phyloP scores from a whole-genome alignment of 148 eudicot species.

The Nyssa sinensis region DNA sequence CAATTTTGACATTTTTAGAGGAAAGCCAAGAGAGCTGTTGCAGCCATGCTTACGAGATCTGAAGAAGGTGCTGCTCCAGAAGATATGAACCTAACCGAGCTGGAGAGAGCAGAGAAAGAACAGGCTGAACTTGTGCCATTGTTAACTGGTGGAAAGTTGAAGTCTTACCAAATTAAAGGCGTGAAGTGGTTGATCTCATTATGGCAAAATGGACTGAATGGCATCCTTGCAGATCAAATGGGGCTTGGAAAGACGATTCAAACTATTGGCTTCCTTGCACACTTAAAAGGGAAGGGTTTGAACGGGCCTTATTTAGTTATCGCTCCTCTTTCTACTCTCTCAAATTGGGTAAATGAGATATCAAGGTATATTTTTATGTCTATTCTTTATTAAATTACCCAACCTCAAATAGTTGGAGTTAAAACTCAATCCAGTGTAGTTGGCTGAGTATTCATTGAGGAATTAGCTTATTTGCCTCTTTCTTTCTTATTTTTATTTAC shows the following conservation, averaged over 20 bases:
- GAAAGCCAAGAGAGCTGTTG: conserved; percentile 95
- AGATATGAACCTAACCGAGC: conserved; percentile 67
- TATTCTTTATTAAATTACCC: neutral
- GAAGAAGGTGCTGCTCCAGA: conserved; percentile 57
- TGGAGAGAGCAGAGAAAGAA: conserved; percentile 70
- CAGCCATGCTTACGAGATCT: conserved; percentile 88
- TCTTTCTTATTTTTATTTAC: neutral
- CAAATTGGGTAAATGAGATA: conserved; percentile 92
- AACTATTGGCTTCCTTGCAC: conserved; percentile 89
- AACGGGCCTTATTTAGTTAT: conserved; percentile 95
- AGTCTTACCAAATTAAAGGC: conserved; percentile 89
- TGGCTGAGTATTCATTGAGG: too few relatives aligned
- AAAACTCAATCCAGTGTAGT: neutral
- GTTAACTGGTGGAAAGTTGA: conserved; percentile 88
- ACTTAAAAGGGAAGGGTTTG: conserved; percentile 85
- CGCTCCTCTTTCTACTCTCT: conserved; percentile 95
- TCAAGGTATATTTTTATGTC: conserved; percentile 39
- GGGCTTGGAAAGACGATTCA: conserved; percentile 99
- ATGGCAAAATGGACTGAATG: conserved; percentile 97
- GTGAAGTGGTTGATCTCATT: conserved; percentile 94
- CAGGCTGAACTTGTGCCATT: conserved; percentile 82
- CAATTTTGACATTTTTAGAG: conserved; percentile 31
- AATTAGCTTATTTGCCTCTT: neutral
- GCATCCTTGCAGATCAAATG: conserved; percentile 99
- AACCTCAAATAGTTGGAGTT: neutral